Conservation (phyloP, 257 asterid genomes). For the Penstemon newberryi region DNA sequence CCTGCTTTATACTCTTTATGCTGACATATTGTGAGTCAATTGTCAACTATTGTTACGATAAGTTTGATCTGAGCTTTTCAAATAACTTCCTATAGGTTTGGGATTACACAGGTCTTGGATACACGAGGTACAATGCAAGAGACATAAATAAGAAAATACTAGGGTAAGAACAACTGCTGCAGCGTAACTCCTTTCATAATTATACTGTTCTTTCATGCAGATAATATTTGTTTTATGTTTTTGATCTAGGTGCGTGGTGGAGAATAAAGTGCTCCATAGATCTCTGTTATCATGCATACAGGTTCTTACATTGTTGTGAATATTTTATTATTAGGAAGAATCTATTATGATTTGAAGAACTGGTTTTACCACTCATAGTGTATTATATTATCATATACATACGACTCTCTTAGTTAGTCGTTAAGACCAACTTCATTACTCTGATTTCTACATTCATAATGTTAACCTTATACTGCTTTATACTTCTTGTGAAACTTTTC, state of each 20-base stretch:
- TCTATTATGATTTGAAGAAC: conserved; percentile 1
- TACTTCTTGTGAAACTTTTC: too few relatives aligned
- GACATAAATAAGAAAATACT: conserved; percentile 72
- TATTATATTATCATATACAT: neutral
- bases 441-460: too few relatives aligned
- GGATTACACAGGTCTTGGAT: conserved; percentile 97
- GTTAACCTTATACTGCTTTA: too few relatives aligned
- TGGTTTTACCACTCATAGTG: conserved; percentile 1
- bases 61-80: conserved; percentile 13
- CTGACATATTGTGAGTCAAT: neutral
- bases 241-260: conserved; percentile 92
- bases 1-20: conserved; percentile 4
- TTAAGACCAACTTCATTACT: too few relatives aligned
- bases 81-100: conserved; percentile 62
- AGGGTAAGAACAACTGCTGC: conserved; percentile 61
- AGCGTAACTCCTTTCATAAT: conserved; percentile 18
- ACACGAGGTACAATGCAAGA: conserved; percentile 80
- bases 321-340: conserved; percentile 12
- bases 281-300: conserved; percentile 67
- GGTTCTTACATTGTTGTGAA: conserved; percentile 48
- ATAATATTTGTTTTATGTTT: conserved; percentile 33
- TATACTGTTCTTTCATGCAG: conserved; percentile 26
- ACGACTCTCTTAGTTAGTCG: too few relatives aligned
- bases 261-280: conserved; percentile 91
- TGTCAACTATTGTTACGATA: neutral